Evolutionary conservation across 1,139 yeast genomes (phyloP), one percentile per base, ranked within the genome.

Genomic region (Nakaseomyces kungkrabaensis): DNA sequence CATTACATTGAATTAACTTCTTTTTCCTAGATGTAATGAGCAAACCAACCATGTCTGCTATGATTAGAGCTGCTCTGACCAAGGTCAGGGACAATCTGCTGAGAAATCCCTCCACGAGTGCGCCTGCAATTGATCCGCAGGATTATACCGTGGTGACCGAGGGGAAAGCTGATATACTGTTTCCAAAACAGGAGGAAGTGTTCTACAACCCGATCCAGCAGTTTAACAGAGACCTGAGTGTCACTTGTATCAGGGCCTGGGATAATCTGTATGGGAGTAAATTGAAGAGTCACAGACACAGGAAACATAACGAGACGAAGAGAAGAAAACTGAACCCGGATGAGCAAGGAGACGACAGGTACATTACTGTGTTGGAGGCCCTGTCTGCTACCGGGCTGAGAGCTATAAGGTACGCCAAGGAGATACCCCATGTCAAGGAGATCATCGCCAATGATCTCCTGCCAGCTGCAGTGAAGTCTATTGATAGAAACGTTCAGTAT

Each of bases 151-250:
- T 76, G 11, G 80, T 85, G 45, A 76, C 75, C 34, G 97, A 90
- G 67, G 97, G 97, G 1, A 72, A 76, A 52, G 96, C 97, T 5
- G 77, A 80, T 32, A 81, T 90, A 50, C 72, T 88, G 46, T 84
- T 85, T 52, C 92, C 95, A 4, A 78, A 79, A 59, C 83, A 83
- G 53, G 74, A 72, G 49, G 83, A 82, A 58, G 98, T 92, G 9
- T 92, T 92, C 63, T 92, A 94, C 71, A 92, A 92, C 64, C 97
- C 95, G 5, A 86, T 92, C 53, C 99, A 92, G 68, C 97, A 90
- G 68, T 92, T 90, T 69, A 92, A 92, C 66, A 76, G 99, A 59
- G 99, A 92, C 65, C 70, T 92, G 49, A 85, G 96, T 54, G 84
- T 87, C 5, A 72, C 85, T 61, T 90, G 88, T 8, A 90, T 92